Base-by-base conservation (phyloP, 352 stramenopile genomes). In the Elongisporangium undulatum region DNA sequence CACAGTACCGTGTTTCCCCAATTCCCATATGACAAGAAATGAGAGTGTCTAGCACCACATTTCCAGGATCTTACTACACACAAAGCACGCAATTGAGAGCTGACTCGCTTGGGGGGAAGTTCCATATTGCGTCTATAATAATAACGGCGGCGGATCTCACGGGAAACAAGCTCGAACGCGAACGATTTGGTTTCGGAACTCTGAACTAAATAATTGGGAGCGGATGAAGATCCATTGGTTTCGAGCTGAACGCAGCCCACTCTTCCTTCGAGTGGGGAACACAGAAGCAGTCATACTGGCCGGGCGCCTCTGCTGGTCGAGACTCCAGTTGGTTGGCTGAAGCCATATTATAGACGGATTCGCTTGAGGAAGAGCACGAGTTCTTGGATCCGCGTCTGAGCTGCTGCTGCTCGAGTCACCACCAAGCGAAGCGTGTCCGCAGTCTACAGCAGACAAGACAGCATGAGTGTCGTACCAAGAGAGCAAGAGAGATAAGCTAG, bases 341-440 rank as follows among this genome's bases (percentile, higher is more conserved):
- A 21, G 24, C 38, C 59, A 63, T 68, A 17, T 65, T 51, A 64
- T 69, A 66, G 54, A 17, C 53, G 49, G 39, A 48, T 58, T n/a
- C 61, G 48, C 65, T 68, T 66, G 16, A 69, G 59, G 39, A 22
- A 51, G 13, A 61, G 39, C 50, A 81, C 71, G 26, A 90, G 62
- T 22, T 49, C 24, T 17, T 77, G 67, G 58, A 90, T 90, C 21
- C 71, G 74, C 17, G 64, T 77, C 57, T 90, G 80, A 50, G 84
- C 72, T 26, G 52, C 53, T 51, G 66, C 75, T 5, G 80, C 70
- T 49, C 76, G 71, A 49, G 74, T 70, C 24, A 90, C 80, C 23
- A 90, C 64, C 24, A 75, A 70, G 51, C 76, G 80, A 51, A 85
- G 68, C 16, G 76, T 70, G 49, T 74, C 65, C 16, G 73, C 57